Percentiles rank a stretch among this genome's conserved stretches.
Evolutionary conservation across 83 land plant species (phyloP).

Genomic region (Larix sibirica): DNA sequence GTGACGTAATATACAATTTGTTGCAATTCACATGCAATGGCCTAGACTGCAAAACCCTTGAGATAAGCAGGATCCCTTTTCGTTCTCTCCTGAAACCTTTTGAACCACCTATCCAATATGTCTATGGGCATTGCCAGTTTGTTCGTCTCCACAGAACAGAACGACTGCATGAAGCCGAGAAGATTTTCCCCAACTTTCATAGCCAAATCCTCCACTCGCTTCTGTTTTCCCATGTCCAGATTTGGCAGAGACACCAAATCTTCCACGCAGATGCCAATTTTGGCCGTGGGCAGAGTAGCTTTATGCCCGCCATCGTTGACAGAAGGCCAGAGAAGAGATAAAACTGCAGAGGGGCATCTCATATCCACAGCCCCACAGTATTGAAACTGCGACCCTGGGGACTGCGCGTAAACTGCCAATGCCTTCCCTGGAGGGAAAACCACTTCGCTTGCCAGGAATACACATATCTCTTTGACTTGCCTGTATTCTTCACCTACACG

Average conservation of each 20-base stretch:
- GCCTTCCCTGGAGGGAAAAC: slow-evolving; percentile 46
- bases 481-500: slow-evolving; percentile 4
- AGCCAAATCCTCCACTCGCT: slow-evolving; percentile 44
- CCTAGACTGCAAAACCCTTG: neutral
- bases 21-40: neutral
- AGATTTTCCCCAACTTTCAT: slow-evolving; percentile 48
- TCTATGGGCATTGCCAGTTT: slow-evolving; percentile 48
- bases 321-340: slow-evolving; percentile 47
- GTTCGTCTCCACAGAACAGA: slow-evolving; percentile 36
- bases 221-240: slow-evolving; percentile 43
- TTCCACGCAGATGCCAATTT: slow-evolving; percentile 46
- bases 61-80: slow-evolving; percentile 48
- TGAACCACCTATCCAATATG: slow-evolving; percentile 51
- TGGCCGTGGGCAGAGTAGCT: slow-evolving; percentile 33
- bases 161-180: slow-evolving; percentile 60
- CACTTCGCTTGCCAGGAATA: slow-evolving; percentile 34
- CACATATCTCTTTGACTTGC: neutral
- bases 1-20: no score
- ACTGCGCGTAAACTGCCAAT: slow-evolving; percentile 42
- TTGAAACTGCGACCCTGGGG: slow-evolving; percentile 46
- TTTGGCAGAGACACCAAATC: slow-evolving; percentile 38
- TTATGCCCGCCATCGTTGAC: slow-evolving; percentile 31
- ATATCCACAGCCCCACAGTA: slow-evolving; percentile 49
- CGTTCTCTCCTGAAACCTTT: slow-evolving; percentile 48
- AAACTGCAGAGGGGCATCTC: slow-evolving; percentile 48